Conservation (phyloP, 257 asterid species). For the Voacanga thouarsii region DNA sequence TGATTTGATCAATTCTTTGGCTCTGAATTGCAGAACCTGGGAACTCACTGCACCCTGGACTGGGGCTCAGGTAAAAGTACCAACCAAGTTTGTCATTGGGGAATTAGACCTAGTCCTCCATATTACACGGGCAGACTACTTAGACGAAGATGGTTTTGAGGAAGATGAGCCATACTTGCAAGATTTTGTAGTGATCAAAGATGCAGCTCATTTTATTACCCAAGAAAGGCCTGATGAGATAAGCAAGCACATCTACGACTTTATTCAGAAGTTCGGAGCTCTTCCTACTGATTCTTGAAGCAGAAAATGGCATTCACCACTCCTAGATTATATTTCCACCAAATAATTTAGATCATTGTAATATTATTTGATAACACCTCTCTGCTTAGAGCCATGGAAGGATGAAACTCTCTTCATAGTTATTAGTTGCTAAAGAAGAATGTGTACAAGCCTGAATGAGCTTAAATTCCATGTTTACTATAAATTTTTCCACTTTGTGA, state of each 20-base stretch:
- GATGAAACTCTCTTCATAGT: neutral
- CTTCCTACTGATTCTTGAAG: neutral
- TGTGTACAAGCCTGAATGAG: neutral
- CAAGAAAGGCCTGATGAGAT: conserved; percentile 69
- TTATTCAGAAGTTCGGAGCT: conserved; percentile 48
- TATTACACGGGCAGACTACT: conserved; percentile 43
- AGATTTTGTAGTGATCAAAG: conserved; percentile 56
- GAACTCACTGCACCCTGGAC: conserved; percentile 68
- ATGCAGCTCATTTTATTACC: conserved; percentile 65
- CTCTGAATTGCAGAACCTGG: conserved; percentile 46
- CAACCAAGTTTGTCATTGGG: conserved; percentile 58
- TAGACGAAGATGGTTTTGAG: conserved; percentile 59
- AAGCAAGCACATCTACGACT: conserved; percentile 49
- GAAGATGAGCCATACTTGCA: conserved; percentile 49
- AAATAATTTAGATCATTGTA: neutral
- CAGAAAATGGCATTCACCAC: too few relatives aligned
- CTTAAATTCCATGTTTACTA: neutral
- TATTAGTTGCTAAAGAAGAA: neutral
- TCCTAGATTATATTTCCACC: neutral
- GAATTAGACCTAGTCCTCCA: conserved; percentile 57
- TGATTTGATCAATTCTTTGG: neutral
- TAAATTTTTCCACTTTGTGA: neutral
- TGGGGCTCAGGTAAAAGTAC: conserved; percentile 56
- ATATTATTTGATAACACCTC: neutral
- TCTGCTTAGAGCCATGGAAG: neutral